Base-by-base conservation (phyloP, 2,329 filamentous ascomycete genomes). In the Fusarium sp. region DNA sequence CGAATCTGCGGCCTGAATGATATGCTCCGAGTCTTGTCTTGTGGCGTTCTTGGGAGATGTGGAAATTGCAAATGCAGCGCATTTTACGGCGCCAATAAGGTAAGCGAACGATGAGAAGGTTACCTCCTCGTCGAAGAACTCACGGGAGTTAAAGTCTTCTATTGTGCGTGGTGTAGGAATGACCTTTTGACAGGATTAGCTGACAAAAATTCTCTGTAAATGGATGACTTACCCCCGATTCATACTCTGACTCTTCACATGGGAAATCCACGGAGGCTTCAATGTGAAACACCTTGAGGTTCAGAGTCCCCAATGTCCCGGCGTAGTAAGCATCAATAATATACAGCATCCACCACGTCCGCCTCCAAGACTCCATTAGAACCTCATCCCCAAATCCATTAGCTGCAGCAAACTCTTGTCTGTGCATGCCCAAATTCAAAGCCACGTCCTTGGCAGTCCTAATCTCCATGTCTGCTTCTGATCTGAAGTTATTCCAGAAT, bases 271-370 rank as follows among this genome's bases (percentile, higher is more conserved):
- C 85, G 20, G 88, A 86, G 1, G 83, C 82, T 3, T 82, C 77
- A 1, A 89, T 78, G 39, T 79, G 78, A 1, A 74, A 48, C 0
- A 73, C 71, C 1, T 71, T 63, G 15, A 80, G 77, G 1, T 65
- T 71, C 47, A 72, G 67, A 0, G 56, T 71, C 0, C 77, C 71
- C 23, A 74, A 33, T 0, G 77, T 80, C 1, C 73, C 78, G 1
- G 75, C 74, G 11, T 77, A 78, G n/a, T 73, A 76, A 37, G 85
- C 87, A 74, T 92, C 90, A 2, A 87, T 79, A 7, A 87, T 82
- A 70, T 86, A 91, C 39, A 92, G 73, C 71, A 87, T 86, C 90
- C 90, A 93, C 90, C 90, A 93, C 1, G 90, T 92, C 41, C 90
- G 82, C 49, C 90, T 84, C 81, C 88, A 84, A 65, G 84, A 87